Evolutionary conservation across 1,139 yeast species (phyloP), one percentile per base, ranked within the genome.

Genomic region (Pneumocystis jirovecii): DNA sequence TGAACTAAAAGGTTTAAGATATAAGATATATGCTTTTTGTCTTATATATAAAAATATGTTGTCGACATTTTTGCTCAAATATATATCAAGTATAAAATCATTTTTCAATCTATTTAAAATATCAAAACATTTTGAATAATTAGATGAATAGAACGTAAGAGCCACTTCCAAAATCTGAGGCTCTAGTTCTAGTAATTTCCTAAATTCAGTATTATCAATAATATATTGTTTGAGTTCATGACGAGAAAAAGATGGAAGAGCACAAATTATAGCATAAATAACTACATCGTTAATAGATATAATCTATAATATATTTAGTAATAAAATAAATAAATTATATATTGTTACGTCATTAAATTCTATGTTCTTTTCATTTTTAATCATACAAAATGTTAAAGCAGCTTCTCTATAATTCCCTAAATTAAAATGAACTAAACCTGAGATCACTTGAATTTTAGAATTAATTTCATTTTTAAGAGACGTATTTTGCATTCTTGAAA

Each of bases 51-150:
- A 61, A 64, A 64, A 67, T 31, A 69, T 61, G 35, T 45, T 39
- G 29, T 61, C 63, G 25, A 67, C 68, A 50, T 68, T 69, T 40
- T 66, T 68, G 1, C 66, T 62, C 15, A 69, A 64, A 66, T 68
- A 69, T 6, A 69, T 63, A 57, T 69, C 70, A 56, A 69, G 69
- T 63, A 65, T 19, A 64, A 68, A 64, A 45, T 68, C 68, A 35
- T 45, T 56, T 59, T 63, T 64, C 35, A 66, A 63, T 17, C 56
- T 39, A 31, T 67, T 68, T 12, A 69, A 61, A 12, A 63, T 60
- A 15, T 42, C 65, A 62, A 67, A 65, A 7, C 66, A 63, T 12
- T 66, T 60, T 19, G 63, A 64, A 31, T 69, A 69, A 35, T 68
- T 67, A 44, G 63, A 65, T 56, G 63, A 35, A 39, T 68, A 61